Conservation (phyloP, 805 yeast species). For the Dipodascopsis uninucleata region DNA sequence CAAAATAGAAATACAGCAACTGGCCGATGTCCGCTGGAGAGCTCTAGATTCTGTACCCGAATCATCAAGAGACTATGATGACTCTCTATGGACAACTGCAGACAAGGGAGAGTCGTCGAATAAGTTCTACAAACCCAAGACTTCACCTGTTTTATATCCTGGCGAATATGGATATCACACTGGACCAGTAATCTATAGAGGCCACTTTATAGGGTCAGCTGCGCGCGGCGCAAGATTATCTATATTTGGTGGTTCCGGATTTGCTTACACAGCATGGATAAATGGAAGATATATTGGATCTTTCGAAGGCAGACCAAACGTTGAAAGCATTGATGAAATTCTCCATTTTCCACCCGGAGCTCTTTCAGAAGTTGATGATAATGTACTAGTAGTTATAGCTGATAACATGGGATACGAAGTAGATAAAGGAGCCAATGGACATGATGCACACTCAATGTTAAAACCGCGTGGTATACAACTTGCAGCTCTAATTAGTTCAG, state of each 20-base stretch:
- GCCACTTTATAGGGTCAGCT: slow-evolving; percentile 10
- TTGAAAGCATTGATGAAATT: slow-evolving; percentile 1
- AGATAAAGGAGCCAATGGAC: slow-evolving; percentile 7
- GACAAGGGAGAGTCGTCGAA: slow-evolving; percentile 13
- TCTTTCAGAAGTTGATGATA: slow-evolving; percentile 2
- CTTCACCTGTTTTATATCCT: slow-evolving; percentile 19
- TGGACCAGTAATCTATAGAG: slow-evolving; percentile 16
- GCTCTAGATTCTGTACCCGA: slow-evolving; percentile 17
- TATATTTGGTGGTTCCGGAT: slow-evolving; percentile 21
- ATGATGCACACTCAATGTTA: slow-evolving; percentile 7
- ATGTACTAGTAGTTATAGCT: slow-evolving; percentile 10
- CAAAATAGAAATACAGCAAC: slow-evolving; percentile 9
- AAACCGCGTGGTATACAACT: slow-evolving; percentile 19
- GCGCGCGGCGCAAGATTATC: slow-evolving; percentile 5
- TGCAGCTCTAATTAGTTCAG: slow-evolving; percentile 3
- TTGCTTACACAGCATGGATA: slow-evolving; percentile 15
- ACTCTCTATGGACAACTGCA: slow-evolving; percentile 14
- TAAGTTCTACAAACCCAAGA: slow-evolving; percentile 9
- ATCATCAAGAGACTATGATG: slow-evolving; percentile 7
- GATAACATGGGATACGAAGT: slow-evolving; percentile 22
- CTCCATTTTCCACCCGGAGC: slow-evolving; percentile 4
- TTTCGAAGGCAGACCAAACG: slow-evolving; percentile 7
- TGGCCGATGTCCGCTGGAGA: slow-evolving; percentile 9
- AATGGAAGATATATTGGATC: slow-evolving; percentile 15
- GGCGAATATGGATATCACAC: slow-evolving; percentile 22